Evolutionary conservation across 805 yeast species (phyloP).

Genomic region (Cyberlindnera lachancei): DNA sequence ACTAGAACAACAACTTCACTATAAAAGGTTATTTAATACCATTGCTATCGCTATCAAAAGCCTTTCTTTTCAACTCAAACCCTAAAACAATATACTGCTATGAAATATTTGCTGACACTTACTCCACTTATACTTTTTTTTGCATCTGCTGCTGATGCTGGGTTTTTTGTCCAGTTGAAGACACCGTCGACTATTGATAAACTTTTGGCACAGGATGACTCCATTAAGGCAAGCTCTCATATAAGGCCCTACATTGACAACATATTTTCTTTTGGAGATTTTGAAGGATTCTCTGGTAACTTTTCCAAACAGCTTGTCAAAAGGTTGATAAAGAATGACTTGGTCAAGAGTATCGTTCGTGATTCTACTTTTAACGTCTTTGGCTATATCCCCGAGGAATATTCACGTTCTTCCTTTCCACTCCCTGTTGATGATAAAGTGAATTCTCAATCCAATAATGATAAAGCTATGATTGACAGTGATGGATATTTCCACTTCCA

Average conservation of each 20-base stretch:
- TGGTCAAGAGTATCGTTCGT: slow-evolving; percentile 61
- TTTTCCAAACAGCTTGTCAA: slow-evolving; percentile 41
- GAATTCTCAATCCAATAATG: no score
- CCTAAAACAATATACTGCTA: no score
- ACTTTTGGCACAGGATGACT: slow-evolving; percentile 15
- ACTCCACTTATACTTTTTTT: no score
- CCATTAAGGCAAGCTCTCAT: slow-evolving; percentile 29
- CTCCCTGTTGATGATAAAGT: no score
- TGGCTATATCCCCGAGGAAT: slow-evolving; percentile 25
- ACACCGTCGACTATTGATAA: slow-evolving; percentile 17
- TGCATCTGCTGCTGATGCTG: no score
- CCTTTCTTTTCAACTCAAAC: no score
- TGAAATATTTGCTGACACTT: no score
- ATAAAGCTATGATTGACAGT: slow-evolving; percentile 8
- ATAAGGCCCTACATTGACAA: slow-evolving; percentile 39
- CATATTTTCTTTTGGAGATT: slow-evolving; percentile 58
- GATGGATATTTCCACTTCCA: slow-evolving; percentile 1
- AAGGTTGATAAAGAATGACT: slow-evolving; percentile 46
- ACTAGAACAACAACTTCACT: no score
- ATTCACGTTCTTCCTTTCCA: no score
- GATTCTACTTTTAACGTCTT: slow-evolving; percentile 56
- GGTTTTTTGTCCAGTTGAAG: slow-evolving; percentile 21
- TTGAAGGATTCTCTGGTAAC: slow-evolving; percentile 63
- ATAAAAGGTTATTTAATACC: no score
- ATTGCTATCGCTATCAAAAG: no score